Conservation (phyloP, 2,329 filamentous ascomycete genomes). For the Ceratocystis albifundus region DNA sequence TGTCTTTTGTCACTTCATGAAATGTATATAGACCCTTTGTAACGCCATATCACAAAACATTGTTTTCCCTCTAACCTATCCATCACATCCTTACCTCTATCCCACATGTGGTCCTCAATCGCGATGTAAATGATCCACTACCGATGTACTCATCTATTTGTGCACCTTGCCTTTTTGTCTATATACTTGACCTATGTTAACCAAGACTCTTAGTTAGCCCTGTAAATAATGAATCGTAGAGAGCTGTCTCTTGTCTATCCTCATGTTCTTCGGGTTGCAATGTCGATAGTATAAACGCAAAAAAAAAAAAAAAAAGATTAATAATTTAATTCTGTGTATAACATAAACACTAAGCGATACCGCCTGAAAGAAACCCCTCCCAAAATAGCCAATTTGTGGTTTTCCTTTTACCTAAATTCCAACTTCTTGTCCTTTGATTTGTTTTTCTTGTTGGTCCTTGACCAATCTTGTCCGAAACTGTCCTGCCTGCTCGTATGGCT, state of each 20-base stretch:
- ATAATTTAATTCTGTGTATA: neutral
- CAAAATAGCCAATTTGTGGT: neutral
- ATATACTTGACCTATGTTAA: too few species aligned
- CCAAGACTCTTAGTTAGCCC: too few species aligned
- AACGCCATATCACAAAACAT: constrained; percentile 22
- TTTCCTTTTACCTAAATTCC: too few species aligned
- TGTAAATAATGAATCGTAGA: too few species aligned
- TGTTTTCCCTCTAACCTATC: neutral
- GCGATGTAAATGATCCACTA: neutral
- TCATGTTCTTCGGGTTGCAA: neutral
- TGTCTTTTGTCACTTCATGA: constrained; percentile 21
- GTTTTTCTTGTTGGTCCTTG: too few species aligned
- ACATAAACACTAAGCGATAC: neutral
- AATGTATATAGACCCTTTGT: constrained; percentile 23
- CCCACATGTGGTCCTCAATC: neutral
- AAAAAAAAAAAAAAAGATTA: too few species aligned
- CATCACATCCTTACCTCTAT: neutral
- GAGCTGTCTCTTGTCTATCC: neutral
- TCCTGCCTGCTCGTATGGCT: too few species aligned
- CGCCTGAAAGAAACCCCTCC: neutral
- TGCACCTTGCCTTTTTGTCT: neutral
- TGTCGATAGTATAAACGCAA: neutral
- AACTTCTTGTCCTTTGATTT: too few species aligned
- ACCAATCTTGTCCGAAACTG: too few species aligned
- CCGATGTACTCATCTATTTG: neutral